phyloP scores from a whole-genome alignment of 2,329 filamentous ascomycete genomes.

The Fusarium protoensiforme region DNA sequence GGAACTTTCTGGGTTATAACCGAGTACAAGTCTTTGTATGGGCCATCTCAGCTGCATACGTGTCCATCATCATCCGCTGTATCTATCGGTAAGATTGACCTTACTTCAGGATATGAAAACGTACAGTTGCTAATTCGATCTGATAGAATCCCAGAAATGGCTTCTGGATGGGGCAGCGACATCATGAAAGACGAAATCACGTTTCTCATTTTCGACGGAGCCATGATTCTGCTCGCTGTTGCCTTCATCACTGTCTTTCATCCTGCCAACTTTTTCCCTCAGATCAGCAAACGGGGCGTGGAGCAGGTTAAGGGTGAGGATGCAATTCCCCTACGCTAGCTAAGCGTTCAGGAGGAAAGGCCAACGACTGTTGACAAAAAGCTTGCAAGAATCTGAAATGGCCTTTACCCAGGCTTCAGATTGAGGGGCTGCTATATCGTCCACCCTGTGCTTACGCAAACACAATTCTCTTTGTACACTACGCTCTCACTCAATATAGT shows the following conservation, averaged over 20 bases:
- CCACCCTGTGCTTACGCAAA: too few relatives aligned
- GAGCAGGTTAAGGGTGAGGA: too few relatives aligned
- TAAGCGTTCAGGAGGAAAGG: too few relatives aligned
- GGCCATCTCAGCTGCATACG: neutral
- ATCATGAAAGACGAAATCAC: neutral
- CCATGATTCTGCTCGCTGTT: neutral
- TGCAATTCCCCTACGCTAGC: too few relatives aligned
- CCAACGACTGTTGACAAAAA: too few relatives aligned
- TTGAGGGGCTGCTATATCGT: too few relatives aligned
- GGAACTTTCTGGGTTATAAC: neutral
- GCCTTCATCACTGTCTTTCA: neutral
- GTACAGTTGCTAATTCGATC: neutral
- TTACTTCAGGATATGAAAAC: neutral
- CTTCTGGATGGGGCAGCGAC: neutral
- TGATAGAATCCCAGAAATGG: neutral
- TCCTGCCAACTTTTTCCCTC: neutral
- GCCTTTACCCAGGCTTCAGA: too few relatives aligned
- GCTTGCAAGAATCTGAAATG: too few relatives aligned
- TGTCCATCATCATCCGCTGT: slow-evolving; percentile 1
- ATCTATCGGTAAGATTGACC: neutral
- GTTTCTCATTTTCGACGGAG: neutral
- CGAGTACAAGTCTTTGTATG: neutral
- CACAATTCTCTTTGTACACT: too few relatives aligned
- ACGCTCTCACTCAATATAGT: too few relatives aligned
- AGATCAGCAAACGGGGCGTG: neutral